phyloP scores from a whole-genome alignment of 768 basidiomycete genomes.

The Lactarius akahatsu region DNA sequence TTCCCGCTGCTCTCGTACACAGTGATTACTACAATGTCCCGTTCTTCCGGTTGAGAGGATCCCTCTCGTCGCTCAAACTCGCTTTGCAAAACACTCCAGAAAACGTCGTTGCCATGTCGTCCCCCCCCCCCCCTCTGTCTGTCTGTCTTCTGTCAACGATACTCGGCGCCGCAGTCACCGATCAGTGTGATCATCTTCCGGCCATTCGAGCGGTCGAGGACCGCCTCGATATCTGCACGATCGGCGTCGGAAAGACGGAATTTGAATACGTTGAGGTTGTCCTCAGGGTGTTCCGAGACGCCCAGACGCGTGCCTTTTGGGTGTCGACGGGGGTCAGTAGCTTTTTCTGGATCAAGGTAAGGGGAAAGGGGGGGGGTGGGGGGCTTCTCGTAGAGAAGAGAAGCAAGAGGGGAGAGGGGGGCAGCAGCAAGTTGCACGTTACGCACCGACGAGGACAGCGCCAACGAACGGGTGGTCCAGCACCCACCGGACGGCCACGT shows the following conservation, averaged over 20 bases:
- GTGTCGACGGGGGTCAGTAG: background rate
- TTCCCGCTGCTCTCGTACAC: background rate
- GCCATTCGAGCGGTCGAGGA: slow-evolving; percentile 62
- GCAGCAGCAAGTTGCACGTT: background rate
- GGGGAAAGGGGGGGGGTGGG: background rate
- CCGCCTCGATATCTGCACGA: slow-evolving; percentile 57
- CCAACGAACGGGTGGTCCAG: slow-evolving; percentile 76
- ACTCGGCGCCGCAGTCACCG: slow-evolving; percentile 85
- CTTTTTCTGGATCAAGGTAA: background rate
- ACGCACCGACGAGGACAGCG: slow-evolving; percentile 72
- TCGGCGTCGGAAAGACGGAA: slow-evolving; percentile 59
- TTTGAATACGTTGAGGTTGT: slow-evolving; percentile 62
- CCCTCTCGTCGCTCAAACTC: too few relatives aligned
- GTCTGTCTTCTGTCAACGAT: slow-evolving; percentile 44
- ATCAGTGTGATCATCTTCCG: slow-evolving; percentile 61
- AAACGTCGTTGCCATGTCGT: too few relatives aligned
- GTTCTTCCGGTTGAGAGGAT: too few relatives aligned
- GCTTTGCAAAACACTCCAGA: too few relatives aligned
- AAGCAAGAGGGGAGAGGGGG: slow-evolving; percentile 2
- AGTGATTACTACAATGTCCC: background rate
- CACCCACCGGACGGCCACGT: slow-evolving; percentile 81
- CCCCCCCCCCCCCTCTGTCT: too few relatives aligned
- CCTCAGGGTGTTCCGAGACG: slow-evolving; percentile 67
- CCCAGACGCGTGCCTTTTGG: slow-evolving; percentile 68
- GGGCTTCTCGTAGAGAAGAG: background rate